Base-by-base conservation (phyloP, 257 asterid genomes). In the Asclepias syriaca region DNA sequence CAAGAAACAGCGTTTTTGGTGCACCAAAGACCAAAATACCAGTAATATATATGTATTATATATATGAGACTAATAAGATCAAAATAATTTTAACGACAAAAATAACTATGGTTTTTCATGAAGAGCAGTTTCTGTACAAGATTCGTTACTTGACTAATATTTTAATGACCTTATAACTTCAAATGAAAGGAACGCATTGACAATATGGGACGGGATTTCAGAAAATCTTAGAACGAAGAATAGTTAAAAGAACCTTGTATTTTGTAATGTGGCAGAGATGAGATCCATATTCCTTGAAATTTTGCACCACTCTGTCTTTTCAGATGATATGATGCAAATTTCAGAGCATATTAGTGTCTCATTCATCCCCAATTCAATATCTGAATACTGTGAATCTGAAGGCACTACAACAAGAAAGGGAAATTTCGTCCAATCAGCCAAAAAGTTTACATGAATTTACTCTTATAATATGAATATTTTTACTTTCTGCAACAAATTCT, bases 231-330 rank as follows among this genome's bases (percentile, higher is more conserved):
- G 12, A 37, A 32, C 0, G 8, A 21, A 22, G 16, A 12, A 59
- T 34, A 13, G 54, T n/a, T 60, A 39, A 39, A 24, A 65, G 54
- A 77, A 93, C 97, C 96, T 78, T 75, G 70, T 88, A 82, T 89
- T 91, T 72, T 77, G 84, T 75, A 91, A 72, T 66, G 84, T 70
- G 77, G 95, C 96, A 74, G 93, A 89, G 71, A 64, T 80, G 64
- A 85, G 84, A 82, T 89, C 96, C 72, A 79, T 84, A 75, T 87
- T 87, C 89, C 87, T 94, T 19, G 89, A 84, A 79, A 94, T 86
- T 81, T 82, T 87, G 88, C 99, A 94, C 97, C 97, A 91, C 76
- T 84, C 87, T 74, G 74, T 86, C 80, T 84, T 85, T 50, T 68
- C 93, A 73, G 83, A 77, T 24, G 83, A 73, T 68, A 84, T 78